Percentiles rank a stretch among this genome's conserved stretches.
These are phyloP conservation scores for Phlebiopsis gigantea DNA, from an alignment of 768 basidiomycete species.

Conservation along the genomic window DNA sequence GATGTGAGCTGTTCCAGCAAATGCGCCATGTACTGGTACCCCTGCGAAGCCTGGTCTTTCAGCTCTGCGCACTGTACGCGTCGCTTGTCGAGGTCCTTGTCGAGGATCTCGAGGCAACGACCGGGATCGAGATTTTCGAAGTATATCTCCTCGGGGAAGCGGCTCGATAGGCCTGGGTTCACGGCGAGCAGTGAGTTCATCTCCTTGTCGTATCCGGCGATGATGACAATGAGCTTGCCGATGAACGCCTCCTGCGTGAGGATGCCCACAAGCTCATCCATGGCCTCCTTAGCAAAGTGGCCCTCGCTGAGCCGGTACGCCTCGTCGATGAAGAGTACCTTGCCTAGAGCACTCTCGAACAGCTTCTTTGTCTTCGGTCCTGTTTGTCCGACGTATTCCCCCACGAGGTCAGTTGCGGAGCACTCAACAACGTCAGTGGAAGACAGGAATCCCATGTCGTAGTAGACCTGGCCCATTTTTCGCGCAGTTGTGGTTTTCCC, in stretches of 20 bases:
- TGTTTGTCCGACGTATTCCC: slow-evolving; percentile 66
- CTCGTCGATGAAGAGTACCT: slow-evolving; percentile 68
- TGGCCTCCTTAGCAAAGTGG: slow-evolving; percentile 63
- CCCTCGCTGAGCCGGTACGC: slow-evolving; percentile 62
- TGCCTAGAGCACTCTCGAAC: slow-evolving; percentile 54
- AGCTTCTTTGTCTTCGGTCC: slow-evolving; percentile 58
- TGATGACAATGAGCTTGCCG: slow-evolving; percentile 57
- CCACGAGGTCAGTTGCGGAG: slow-evolving; percentile 66
- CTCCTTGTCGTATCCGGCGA: slow-evolving; percentile 66
- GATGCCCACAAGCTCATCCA: slow-evolving; percentile 63
- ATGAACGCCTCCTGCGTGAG: slow-evolving; percentile 55
- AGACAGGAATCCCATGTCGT: slow-evolving; percentile 54
- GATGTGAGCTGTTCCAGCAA: slow-evolving; percentile 36
- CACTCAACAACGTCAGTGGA: slow-evolving; percentile 56
- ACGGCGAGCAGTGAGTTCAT: slow-evolving; percentile 56
- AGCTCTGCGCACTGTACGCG: slow-evolving; percentile 35
- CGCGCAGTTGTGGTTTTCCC: slow-evolving; percentile 61
- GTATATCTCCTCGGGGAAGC: slow-evolving; percentile 56
- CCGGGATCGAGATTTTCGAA: slow-evolving; percentile 48
- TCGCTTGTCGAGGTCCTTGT: slow-evolving; percentile 41
- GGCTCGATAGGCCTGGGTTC: slow-evolving; percentile 61
- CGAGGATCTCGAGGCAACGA: slow-evolving; percentile 45
- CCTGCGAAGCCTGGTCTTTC: slow-evolving; percentile 23
- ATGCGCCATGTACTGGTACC: slow-evolving; percentile 32
- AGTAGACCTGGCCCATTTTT: slow-evolving; percentile 59